Base-by-base conservation (phyloP, 2,329 filamentous ascomycete genomes). In the Trichoderma sp. region DNA sequence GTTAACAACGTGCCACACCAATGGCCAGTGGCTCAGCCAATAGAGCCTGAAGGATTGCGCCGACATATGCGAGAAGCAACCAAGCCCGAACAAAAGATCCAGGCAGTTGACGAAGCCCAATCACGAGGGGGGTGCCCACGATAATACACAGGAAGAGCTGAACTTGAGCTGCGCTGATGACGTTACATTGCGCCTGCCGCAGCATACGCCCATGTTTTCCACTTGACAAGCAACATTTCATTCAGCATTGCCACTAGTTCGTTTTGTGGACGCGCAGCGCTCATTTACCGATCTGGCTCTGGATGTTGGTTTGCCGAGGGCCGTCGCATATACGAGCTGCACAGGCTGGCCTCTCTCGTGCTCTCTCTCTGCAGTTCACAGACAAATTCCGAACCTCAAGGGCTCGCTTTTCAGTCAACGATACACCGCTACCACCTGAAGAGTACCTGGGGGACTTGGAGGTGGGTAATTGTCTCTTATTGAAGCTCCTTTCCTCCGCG, bases 41-140 rank as follows among this genome's bases (percentile, higher is more conserved):
- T 73, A 53, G 41, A 65, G 69, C 60, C 41, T 65, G 41, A 73
- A 73, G 69, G 69, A 73, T 73, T 73, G n/a, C 60, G 69, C 69
- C 60, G 41, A 73, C 69, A 56, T 64, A 72, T 73, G 69, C 69
- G 53, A 21, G 38, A 35, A 64, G 60, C 69, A 29, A 21, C 69
- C 60, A 64, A 65, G 69, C 41, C 59, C 38, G 60, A 53, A 73
- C 69, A 73, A 73, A 73, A 65, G 69, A 73, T 73, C 69, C 69
- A 73, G 69, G 69, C 69, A 31, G 33, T 31, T 53, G 29, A 53
- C 9, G 35, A 38, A 62, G 67, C 53, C 67, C 50, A 60, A 60
- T 60, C 67, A 71, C 67, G 50, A 71, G 67, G 50, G 38, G 21
- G 31, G 60, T 33, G 59, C 14, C 69, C 27, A 63, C 69, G 69